phyloP scores from a whole-genome alignment of 768 basidiomycete genomes.

The Tulasnella sp. region DNA sequence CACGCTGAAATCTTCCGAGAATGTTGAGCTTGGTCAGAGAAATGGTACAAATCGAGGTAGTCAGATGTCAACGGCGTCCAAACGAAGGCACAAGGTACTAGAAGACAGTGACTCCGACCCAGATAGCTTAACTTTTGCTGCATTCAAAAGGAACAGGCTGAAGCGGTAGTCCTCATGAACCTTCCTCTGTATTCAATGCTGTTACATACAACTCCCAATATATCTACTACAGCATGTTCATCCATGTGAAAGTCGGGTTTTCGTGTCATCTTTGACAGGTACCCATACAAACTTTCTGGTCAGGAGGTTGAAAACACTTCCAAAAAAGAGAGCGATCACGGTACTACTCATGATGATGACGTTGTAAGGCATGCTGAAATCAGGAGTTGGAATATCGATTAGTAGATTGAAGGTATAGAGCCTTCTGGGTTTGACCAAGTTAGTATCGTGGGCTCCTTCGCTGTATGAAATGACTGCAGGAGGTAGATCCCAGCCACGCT shows the following conservation, averaged over 20 bases:
- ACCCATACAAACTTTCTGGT: conserved; percentile 58
- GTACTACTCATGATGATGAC: conserved; percentile 95
- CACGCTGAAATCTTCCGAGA: background rate
- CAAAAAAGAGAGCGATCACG: conserved; percentile 84
- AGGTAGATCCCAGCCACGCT: conserved; percentile 88
- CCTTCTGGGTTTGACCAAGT: conserved; percentile 25
- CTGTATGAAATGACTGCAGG: conserved; percentile 55
- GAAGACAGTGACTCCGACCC: no score
- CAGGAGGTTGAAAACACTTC: conserved; percentile 77
- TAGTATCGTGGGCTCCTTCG: conserved; percentile 18
- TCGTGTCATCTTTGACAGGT: conserved; percentile 19
- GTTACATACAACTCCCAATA: no score
- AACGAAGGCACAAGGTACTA: no score
- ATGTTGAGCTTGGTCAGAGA: no score
- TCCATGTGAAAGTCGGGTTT: no score
- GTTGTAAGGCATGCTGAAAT: conserved; percentile 99
- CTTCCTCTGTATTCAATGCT: no score
- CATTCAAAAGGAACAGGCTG: no score
- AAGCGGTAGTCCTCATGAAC: no score
- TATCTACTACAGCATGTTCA: no score
- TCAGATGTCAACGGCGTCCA: no score
- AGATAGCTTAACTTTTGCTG: no score
- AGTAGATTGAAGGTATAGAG: conserved; percentile 75
- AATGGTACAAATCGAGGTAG: no score
- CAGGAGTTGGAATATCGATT: conserved; percentile 91